A percentile compares a stretch with the other conserved stretches of the same genome.
These are phyloP conservation scores for Staphylotrichum tortipilum DNA, from an alignment of 495 filamentous ascomycete genomes.

Conservation along the genomic window DNA sequence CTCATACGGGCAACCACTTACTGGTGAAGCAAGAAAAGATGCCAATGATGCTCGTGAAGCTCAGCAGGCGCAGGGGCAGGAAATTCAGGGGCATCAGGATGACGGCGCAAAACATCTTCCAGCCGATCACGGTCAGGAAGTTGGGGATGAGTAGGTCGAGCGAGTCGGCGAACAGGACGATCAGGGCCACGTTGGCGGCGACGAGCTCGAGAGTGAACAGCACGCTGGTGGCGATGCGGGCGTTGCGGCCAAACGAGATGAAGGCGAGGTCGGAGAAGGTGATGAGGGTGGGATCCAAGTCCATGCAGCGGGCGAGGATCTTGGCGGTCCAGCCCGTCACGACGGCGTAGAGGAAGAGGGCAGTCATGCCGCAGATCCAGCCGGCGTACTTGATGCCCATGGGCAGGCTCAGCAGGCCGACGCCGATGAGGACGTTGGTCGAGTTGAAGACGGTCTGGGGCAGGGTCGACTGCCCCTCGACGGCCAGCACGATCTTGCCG, in stretches of 20 bases:
- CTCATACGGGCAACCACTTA: constrained; percentile 42
- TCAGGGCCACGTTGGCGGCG: constrained; percentile 80
- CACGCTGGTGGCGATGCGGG: constrained; percentile 69
- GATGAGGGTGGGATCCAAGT: constrained; percentile 62
- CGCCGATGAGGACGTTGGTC: constrained; percentile 88
- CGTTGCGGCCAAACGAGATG: constrained; percentile 79
- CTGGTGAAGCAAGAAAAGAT: constrained; percentile 81
- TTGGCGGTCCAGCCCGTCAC: constrained; percentile 81
- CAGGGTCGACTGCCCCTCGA: constrained; percentile 85
- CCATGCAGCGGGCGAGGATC: constrained; percentile 79
- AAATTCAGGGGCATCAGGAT: constrained; percentile 79
- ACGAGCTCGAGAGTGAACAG: constrained; percentile 85
- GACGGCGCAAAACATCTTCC: constrained; percentile 81
- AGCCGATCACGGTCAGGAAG: constrained; percentile 54
- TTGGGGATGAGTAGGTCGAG: constrained; percentile 70
- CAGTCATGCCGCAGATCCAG: constrained; percentile 75
- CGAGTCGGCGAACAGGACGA: constrained; percentile 90
- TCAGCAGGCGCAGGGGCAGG: constrained; percentile 72
- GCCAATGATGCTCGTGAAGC: constrained; percentile 83
- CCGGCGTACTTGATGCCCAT: constrained; percentile 84
- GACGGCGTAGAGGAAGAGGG: constrained; percentile 63
- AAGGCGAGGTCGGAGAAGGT: constrained; percentile 94
- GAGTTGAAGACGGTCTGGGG: constrained; percentile 97
- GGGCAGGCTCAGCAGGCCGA: constrained; percentile 82
- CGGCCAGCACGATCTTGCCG: constrained; percentile 69